These are phyloP conservation scores for Eucalyptus pumila DNA, from an alignment of 345 rosid species.

Conservation along the genomic window DNA sequence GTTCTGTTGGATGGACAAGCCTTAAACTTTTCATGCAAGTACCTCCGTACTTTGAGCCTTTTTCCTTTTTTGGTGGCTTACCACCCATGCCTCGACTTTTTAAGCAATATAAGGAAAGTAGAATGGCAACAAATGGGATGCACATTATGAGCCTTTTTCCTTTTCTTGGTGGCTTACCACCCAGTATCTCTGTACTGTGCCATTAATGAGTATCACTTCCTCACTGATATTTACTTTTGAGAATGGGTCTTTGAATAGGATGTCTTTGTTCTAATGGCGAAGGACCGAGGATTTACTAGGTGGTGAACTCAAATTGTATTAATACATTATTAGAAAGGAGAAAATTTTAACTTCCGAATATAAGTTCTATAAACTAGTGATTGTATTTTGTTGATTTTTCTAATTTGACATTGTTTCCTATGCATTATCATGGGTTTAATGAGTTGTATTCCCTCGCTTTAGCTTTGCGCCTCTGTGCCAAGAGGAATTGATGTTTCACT, in stretches of 20 bases:
- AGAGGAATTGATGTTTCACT: slow-evolving; percentile 36
- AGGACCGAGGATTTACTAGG: background rate
- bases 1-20: background rate
- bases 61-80: background rate
- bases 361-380: background rate
- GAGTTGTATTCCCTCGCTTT: background rate
- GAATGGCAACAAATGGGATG: background rate
- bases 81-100: background rate
- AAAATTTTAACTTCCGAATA: background rate
- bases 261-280: background rate
- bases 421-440: background rate
- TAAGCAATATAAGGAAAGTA: background rate
- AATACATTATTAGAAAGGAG: background rate
- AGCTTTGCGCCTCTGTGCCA: slow-evolving; percentile 33
- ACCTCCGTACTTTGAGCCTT: background rate
- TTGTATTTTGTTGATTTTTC: background rate
- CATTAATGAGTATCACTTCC: background rate
- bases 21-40: background rate
- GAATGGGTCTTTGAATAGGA: background rate
- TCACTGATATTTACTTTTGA: background rate
- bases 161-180: too few relatives aligned
- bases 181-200: background rate
- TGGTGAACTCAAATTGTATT: background rate
- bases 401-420: background rate
- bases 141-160: background rate